Conservation (phyloP, 83 land plant genomes). For the Diphasiastrum complanatum region DNA sequence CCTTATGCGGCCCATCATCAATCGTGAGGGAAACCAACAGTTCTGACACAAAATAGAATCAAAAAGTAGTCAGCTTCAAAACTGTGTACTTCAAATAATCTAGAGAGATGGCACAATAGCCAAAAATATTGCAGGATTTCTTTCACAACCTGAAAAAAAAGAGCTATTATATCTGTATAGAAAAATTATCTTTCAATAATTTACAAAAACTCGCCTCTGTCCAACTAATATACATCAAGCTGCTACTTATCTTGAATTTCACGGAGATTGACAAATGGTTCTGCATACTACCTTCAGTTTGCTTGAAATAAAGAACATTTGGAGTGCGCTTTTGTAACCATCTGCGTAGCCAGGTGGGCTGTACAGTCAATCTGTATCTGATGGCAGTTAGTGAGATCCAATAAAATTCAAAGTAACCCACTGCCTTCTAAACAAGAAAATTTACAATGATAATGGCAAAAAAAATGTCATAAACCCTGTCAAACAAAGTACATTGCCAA, state of each 20-base stretch:
- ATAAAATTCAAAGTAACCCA: too few species aligned
- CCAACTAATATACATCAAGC: background rate
- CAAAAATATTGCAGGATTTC: too few species aligned
- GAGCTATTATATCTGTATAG: too few species aligned
- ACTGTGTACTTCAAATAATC: slow-evolving; percentile 8
- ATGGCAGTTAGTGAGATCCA: too few species aligned
- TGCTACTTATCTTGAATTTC: background rate
- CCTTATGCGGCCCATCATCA: slow-evolving; percentile 43
- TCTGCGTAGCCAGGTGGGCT: slow-evolving; percentile 32
- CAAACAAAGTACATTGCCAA: too few species aligned
- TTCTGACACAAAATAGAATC: slow-evolving; percentile 26
- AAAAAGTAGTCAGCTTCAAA: background rate
- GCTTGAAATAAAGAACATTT: slow-evolving; percentile 25
- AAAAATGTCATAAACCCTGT: too few species aligned
- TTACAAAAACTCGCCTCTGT: too few species aligned
- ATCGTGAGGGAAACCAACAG: slow-evolving; percentile 33
- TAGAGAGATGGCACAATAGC: background rate
- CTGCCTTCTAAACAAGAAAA: too few species aligned
- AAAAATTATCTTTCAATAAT: too few species aligned
- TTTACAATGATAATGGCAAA: too few species aligned
- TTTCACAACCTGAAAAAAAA: too few species aligned
- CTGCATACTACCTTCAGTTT: slow-evolving; percentile 25
- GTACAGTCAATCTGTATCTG: slow-evolving; percentile 31
- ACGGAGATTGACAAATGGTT: background rate
- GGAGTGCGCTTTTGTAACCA: slow-evolving; percentile 27